A percentile compares a stretch with the other conserved stretches of the same genome.
Evolutionary conservation across 352 stramenopile species (phyloP).

Genomic region (Detonula confervacea): DNA sequence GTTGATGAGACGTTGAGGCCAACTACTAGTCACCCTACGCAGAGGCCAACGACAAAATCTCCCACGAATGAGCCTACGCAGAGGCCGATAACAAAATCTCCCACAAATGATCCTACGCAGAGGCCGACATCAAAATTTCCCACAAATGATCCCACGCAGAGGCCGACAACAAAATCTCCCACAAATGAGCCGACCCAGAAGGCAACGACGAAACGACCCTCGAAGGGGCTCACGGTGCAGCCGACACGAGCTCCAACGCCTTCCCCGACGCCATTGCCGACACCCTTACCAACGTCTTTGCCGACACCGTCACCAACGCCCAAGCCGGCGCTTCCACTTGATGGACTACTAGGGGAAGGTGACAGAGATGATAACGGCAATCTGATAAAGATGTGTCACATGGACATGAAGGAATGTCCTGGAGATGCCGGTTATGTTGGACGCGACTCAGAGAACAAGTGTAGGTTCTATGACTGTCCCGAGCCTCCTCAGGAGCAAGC

Average conservation of each 20-base stretch:
- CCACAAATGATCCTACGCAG: no score
- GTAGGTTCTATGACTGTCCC: conserved; percentile 21
- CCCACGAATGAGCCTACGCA: no score
- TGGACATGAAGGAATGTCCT: conserved; percentile 26
- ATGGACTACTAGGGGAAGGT: background rate
- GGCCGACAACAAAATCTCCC: background rate
- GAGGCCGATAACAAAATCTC: no score
- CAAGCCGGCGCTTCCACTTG: background rate
- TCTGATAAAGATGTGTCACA: conserved; percentile 8
- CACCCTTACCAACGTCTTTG: no score
- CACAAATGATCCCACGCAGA: no score
- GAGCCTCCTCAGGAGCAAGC: conserved; percentile 3
- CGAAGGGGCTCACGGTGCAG: no score
- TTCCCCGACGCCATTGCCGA: no score
- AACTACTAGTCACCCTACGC: background rate
- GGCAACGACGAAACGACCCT: no score
- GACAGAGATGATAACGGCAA: no score
- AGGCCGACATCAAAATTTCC: no score
- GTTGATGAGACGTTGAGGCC: background rate
- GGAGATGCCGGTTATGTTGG: conserved; percentile 15
- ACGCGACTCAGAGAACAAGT: conserved; percentile 19
- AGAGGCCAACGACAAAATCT: background rate
- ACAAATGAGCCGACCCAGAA: no score
- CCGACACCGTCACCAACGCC: background rate
- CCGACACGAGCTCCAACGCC: no score